Evolutionary conservation across 208 protist genomes (phyloP).

Genomic region (Polymyxa betae): DNA sequence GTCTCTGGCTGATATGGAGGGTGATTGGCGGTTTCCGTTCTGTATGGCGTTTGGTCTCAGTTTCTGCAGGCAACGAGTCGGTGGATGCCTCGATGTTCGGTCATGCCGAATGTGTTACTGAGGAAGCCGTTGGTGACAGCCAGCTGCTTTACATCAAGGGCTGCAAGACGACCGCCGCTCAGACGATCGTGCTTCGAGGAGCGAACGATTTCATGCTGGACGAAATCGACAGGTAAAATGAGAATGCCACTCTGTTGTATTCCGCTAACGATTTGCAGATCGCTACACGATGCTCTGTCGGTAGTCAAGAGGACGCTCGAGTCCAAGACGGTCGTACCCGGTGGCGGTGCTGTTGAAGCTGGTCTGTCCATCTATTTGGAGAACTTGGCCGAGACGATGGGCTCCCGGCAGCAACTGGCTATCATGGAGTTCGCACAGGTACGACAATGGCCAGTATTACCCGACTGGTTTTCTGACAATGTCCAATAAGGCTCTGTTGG

Average conservation of each 20-base stretch:
- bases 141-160: conserved; percentile 70
- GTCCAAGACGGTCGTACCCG: conserved; percentile 92
- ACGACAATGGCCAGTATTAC: not conserved
- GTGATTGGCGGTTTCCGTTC: not conserved
- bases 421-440: conserved; percentile 96
- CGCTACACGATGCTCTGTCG: conserved; percentile 97
- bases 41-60: not conserved
- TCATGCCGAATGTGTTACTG: conserved; percentile 77
- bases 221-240: conserved; percentile 67
- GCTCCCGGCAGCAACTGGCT: conserved; percentile 96
- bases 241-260: not conserved
- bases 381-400: conserved; percentile 91
- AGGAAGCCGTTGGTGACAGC: conserved; percentile 91
- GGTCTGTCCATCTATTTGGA: conserved; percentile 97
- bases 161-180: conserved; percentile 68
- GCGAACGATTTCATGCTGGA: conserved; percentile 87
- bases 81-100: conserved; percentile 61
- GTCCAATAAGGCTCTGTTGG: conserved; percentile 80
- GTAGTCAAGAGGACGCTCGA: conserved; percentile 97
- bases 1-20: conserved; percentile 60
- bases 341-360: conserved; percentile 96
- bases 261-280: conserved; percentile 58
- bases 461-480: not conserved
- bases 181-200: conserved; percentile 97
- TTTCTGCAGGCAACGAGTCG: conserved; percentile 30